Base-by-base conservation (phyloP, 352 stramenopile genomes). In the Blastocystis sp. region DNA sequence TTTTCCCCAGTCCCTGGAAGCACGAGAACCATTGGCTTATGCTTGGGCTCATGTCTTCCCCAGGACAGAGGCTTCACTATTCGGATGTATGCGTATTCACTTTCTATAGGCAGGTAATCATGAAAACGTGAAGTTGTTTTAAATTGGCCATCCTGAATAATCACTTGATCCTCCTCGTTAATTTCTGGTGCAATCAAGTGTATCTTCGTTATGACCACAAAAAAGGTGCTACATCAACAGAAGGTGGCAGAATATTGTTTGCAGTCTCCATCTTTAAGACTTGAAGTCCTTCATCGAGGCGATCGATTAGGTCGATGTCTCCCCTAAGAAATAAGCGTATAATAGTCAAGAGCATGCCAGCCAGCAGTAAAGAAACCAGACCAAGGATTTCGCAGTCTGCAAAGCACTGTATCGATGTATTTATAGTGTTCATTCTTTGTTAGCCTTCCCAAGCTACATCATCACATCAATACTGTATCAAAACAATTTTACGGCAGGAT, bases 341-440 rank as follows among this genome's bases (percentile, higher is more conserved):
- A 76, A 8, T 34, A 39, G 55, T 53, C 8, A 41, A 26, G 6
- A 34, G 20, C 68, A 88, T 34, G 30, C 76, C 76, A 88, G 3
- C 76, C 76, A 34, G 59, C 59, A 47, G 76, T 73, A 37, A 88
- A 88, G 24, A 88, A 88, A 8, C 59, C 59, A 24, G 64, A 34
- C 59, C 59, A 88, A 7, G 76, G 76, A 78, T 76, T 88, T 70
- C 76, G 47, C 13, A 88, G n/a, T 24, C 76, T 88, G 53, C 76
- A 88, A 13, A 88, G n/a, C 39, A 70, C 53, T 47, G 63, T 41
- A 78, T 88, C 76, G 37, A 88, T 76, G 59, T 76, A 88, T 18
- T 76, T 76, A 47, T 88, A 76, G 34, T 88, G 59, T n/a, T 88
- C 64, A 75, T 88, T 88, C 24, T 88, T 81, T 24, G 76, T 88